Conservation (phyloP, 768 basidiomycete genomes). For the Xanthoconium purpureum region DNA sequence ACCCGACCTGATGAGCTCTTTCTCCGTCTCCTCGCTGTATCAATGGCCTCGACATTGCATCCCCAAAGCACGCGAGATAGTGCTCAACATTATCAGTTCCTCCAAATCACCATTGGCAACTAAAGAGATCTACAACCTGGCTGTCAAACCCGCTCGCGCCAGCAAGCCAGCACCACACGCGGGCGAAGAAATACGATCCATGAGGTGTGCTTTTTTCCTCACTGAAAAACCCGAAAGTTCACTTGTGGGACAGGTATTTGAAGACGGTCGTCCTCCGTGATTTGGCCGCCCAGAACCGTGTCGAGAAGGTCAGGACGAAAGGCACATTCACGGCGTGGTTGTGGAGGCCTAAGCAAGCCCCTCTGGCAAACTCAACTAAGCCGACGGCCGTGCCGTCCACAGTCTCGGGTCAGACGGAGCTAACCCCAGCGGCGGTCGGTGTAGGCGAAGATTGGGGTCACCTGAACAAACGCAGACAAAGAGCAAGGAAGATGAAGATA, state of each 20-base stretch:
- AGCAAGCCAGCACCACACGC: conserved; percentile 36
- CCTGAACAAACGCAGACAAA: conserved; percentile 52
- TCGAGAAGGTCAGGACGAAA: conserved; percentile 42
- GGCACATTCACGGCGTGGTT: conserved; percentile 38
- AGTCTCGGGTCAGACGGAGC: not conserved
- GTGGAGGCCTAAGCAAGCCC: conserved; percentile 32
- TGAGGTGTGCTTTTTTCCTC: conserved; percentile 38
- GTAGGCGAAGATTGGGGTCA: conserved; percentile 49
- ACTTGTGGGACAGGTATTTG: conserved; percentile 42
- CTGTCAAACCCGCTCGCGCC: conserved; percentile 10
- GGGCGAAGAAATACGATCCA: conserved; percentile 52
- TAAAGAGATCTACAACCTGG: conserved; percentile 27
- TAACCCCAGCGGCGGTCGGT: conserved; percentile 29
- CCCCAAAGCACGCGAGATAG: conserved; percentile 19
- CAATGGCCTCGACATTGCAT: conserved; percentile 25
- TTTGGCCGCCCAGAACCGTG: conserved; percentile 39
- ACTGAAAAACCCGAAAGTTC: too few relatives aligned
- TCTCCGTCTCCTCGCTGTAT: conserved; percentile 19
- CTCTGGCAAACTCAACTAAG: not conserved
- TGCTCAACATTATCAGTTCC: conserved; percentile 20
- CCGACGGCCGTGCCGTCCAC: not conserved
- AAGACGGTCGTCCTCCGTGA: conserved; percentile 51
- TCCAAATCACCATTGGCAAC: conserved; percentile 25
- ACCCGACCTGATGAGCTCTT: conserved; percentile 7
- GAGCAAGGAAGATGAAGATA: conserved; percentile 46